Conservation (phyloP, 2,329 filamentous ascomycete genomes). For the Phialocephala sp. region DNA sequence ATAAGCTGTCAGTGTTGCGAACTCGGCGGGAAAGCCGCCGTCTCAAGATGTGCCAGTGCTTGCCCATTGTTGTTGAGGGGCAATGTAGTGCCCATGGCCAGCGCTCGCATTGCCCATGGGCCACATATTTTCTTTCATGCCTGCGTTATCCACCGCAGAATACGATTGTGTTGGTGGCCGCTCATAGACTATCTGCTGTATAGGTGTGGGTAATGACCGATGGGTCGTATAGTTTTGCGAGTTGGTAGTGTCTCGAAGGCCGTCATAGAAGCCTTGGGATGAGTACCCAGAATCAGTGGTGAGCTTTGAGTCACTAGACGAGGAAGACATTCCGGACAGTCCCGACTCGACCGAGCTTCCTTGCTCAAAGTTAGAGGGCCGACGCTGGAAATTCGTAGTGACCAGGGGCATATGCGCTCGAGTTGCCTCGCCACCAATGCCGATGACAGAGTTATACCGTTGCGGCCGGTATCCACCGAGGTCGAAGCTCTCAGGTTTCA, state of each 20-base stretch:
- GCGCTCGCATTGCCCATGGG: conserved; percentile 37
- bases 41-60: conserved; percentile 36
- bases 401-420: conserved; percentile 33
- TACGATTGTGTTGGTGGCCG: conserved; percentile 29
- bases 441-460: conserved; percentile 36
- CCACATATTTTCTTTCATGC: conserved; percentile 36
- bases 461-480: conserved; percentile 33
- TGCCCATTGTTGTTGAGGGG: conserved; percentile 39
- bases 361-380: conserved; percentile 37
- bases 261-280: conserved; percentile 35
- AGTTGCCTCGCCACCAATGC: conserved; percentile 29
- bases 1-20: neutral
- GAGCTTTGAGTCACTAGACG: conserved; percentile 37
- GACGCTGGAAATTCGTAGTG: conserved; percentile 32
- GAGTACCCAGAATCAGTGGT: conserved; percentile 39
- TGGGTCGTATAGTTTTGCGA: conserved; percentile 33
- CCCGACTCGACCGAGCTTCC: conserved; percentile 34
- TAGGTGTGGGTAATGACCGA: conserved; percentile 36
- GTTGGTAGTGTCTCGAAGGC: conserved; percentile 29
- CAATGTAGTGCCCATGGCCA: conserved; percentile 40
- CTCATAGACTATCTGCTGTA: conserved; percentile 33
- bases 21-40: neutral
- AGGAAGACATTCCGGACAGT: conserved; percentile 34
- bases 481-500: conserved; percentile 37
- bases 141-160: conserved; percentile 25